These are phyloP conservation scores for Viola odorata DNA, from an alignment of 345 rosid genomes.

Conservation along the genomic window DNA sequence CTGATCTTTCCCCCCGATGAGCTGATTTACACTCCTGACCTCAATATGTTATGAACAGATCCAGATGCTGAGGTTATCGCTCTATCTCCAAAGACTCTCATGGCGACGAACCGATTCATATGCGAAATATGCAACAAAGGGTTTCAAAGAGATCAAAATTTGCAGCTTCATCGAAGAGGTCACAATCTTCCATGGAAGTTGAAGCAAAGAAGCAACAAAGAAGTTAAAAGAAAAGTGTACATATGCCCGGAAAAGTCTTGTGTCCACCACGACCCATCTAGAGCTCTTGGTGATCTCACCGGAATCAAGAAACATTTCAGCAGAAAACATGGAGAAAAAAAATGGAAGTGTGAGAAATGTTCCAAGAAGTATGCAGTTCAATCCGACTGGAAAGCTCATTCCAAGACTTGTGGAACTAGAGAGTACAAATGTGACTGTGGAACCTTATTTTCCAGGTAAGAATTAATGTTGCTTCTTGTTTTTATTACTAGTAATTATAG, in stretches of 20 bases:
- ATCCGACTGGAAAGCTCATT: constrained; percentile 97
- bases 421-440: constrained; percentile 98
- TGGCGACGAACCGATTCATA: constrained; percentile 86
- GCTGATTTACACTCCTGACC: no score
- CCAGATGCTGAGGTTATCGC: constrained; percentile 98
- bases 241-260: constrained; percentile 90
- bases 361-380: constrained; percentile 96
- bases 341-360: constrained; percentile 95
- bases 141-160: constrained; percentile 92
- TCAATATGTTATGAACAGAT: constrained; percentile 35
- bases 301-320: constrained; percentile 94
- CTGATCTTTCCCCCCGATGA: no score
- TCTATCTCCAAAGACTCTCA: constrained; percentile 78
- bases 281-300: constrained; percentile 94
- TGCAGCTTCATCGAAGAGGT: constrained; percentile 92
- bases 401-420: constrained; percentile 91
- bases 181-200: constrained; percentile 98
- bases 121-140: constrained; percentile 98
- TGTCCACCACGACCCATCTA: constrained; percentile 76
- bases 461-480: no score
- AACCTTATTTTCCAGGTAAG: constrained; percentile 84
- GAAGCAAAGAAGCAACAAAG: constrained; percentile 64
- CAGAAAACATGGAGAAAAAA: constrained; percentile 94
- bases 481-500: no score
- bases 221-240: constrained; percentile 66